phyloP scores from a whole-genome alignment of 768 basidiomycete genomes.

The Mycena maculata region DNA sequence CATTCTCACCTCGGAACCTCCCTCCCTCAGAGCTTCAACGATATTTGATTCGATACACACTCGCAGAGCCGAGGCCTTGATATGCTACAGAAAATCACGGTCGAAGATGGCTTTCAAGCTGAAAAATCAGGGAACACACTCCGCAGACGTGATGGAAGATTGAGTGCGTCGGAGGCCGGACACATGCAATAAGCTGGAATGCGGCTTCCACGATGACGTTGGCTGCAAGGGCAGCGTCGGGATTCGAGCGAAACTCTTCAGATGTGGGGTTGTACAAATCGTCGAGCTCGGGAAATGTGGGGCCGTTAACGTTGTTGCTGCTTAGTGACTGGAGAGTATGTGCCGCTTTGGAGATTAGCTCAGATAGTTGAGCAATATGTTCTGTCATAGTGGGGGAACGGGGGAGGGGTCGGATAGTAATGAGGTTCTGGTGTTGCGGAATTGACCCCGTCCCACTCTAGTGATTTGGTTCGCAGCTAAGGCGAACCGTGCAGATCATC shows the following conservation, averaged over 20 bases:
- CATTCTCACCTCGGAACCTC: constrained; percentile 35
- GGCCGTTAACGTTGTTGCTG: neutral
- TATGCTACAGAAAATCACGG: neutral
- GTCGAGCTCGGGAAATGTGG: neutral
- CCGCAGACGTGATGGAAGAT: neutral
- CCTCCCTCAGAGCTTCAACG: constrained; percentile 41
- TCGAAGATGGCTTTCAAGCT: neutral
- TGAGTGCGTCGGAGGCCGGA: neutral
- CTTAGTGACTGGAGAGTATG: neutral
- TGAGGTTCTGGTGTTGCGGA: too few species aligned
- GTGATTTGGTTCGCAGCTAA: too few species aligned
- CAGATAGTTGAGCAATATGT: neutral
- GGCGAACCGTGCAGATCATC: too few species aligned
- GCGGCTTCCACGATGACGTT: neutral
- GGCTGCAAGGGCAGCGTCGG: neutral
- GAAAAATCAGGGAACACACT: neutral
- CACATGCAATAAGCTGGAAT: neutral
- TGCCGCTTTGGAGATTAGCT: neutral
- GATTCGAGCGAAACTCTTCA: neutral
- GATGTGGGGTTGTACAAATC: neutral
- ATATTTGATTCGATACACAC: constrained; percentile 39
- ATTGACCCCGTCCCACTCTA: too few species aligned
- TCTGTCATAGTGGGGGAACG: too few species aligned
- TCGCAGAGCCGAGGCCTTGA: constrained; percentile 12
- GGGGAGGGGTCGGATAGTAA: too few species aligned